phyloP scores from a whole-genome alignment of 129 eudicot genomes.

The Scalesia atractyloides region DNA sequence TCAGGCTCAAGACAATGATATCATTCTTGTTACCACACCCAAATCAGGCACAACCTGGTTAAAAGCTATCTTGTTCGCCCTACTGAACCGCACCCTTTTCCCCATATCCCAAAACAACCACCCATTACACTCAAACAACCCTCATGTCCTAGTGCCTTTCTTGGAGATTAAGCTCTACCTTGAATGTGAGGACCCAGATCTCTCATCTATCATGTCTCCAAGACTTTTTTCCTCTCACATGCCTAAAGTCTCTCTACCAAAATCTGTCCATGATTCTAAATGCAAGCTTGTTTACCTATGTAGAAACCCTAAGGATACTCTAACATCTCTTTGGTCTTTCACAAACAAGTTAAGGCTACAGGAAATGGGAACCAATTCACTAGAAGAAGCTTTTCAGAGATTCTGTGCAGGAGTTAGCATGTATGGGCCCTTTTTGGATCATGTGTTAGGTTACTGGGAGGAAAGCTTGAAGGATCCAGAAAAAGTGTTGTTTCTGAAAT shows the following conservation, averaged over 20 bases:
- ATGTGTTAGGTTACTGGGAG: constrained; percentile 35
- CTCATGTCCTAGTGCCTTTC: constrained; percentile 48
- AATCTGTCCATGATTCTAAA: constrained; percentile 30
- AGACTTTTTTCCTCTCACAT: constrained; percentile 50
- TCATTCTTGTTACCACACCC: constrained; percentile 49
- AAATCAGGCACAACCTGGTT: constrained; percentile 69
- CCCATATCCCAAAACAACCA: constrained; percentile 15
- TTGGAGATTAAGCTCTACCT: constrained; percentile 33
- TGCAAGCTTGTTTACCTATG: constrained; percentile 64
- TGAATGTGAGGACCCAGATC: constrained; percentile 24
- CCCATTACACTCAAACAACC: constrained; percentile 42
- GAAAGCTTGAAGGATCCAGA: constrained; percentile 35
- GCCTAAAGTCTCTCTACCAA: constrained; percentile 36
- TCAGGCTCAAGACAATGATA: constrained; percentile 39
- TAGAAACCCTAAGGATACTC: constrained; percentile 57
- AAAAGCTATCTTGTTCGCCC: constrained; percentile 40
- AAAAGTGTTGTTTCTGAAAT: constrained; percentile 50
- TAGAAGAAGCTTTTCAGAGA: constrained; percentile 39
- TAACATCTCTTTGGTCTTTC: constrained; percentile 62
- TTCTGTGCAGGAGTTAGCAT: constrained; percentile 41
- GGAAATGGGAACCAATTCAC: neutral
- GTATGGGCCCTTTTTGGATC: constrained; percentile 64
- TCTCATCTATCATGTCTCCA: constrained; percentile 26
- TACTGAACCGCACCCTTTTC: constrained; percentile 27
- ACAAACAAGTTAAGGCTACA: constrained; percentile 46